phyloP scores from a whole-genome alignment of 164 flowering plant species.

The Liriodendron chinense region DNA sequence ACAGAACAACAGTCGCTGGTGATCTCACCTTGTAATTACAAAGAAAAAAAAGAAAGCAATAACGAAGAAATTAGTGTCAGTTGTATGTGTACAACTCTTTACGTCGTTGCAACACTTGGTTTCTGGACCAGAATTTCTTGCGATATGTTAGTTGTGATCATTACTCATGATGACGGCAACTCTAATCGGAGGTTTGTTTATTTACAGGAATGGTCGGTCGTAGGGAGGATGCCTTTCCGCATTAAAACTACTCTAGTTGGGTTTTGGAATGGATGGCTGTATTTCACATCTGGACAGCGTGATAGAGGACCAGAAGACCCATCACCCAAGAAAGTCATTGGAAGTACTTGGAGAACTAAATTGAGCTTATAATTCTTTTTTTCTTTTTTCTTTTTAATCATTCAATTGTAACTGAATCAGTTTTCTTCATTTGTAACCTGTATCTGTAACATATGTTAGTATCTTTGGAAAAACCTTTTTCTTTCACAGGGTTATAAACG shows the following conservation, averaged over 20 bases:
- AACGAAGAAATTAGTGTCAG: not conserved
- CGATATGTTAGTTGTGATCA: not conserved
- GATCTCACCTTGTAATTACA: not conserved
- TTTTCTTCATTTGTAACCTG: not conserved
- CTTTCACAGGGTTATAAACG: not conserved
- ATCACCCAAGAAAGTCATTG: slow-evolving; percentile 68
- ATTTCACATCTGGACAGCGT: slow-evolving; percentile 93
- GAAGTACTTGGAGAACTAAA: slow-evolving; percentile 81
- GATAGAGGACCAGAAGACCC: slow-evolving; percentile 93
- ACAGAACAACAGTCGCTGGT: not conserved
- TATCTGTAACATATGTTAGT: not conserved
- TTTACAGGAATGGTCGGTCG: slow-evolving; percentile 80
- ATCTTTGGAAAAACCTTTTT: not conserved
- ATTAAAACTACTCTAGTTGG: slow-evolving; percentile 83
- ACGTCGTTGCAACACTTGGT: not conserved
- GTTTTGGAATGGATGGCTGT: slow-evolving; percentile 84
- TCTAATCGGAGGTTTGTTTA: not conserved
- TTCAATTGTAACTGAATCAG: slow-evolving; percentile 4
- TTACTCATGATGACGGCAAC: not conserved
- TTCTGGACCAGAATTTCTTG: not conserved
- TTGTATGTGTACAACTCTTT: not conserved
- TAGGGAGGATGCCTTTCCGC: slow-evolving; percentile 86
- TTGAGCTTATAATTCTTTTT: slow-evolving; percentile 34
- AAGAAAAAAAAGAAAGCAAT: not conserved
- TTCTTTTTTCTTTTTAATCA: not conserved